These are phyloP conservation scores for Middelhovenomyces tepae DNA, from an alignment of 805 yeast genomes.

Conservation along the genomic window DNA sequence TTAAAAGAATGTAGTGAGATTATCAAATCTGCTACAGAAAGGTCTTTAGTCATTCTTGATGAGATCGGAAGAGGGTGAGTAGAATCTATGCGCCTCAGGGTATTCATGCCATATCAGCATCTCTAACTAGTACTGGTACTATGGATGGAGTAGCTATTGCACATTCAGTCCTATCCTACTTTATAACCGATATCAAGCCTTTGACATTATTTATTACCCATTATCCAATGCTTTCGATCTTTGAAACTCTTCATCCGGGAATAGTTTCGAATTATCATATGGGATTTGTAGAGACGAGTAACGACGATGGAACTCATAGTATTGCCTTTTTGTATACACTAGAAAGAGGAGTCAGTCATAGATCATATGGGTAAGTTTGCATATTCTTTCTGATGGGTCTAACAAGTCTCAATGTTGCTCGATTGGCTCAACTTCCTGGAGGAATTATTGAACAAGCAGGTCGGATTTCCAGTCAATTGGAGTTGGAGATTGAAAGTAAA, in stretches of 20 bases:
- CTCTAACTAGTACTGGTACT: slow-evolving; percentile 56
- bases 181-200: slow-evolving; percentile 38
- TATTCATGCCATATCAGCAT: too few species aligned
- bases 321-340: slow-evolving; percentile 47
- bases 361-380: slow-evolving; percentile 78
- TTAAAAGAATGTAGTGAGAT: slow-evolving; percentile 58
- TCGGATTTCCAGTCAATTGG: slow-evolving; percentile 20
- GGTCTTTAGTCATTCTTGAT: slow-evolving; percentile 58
- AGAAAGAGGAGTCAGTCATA: slow-evolving; percentile 41
- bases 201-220: slow-evolving; percentile 77
- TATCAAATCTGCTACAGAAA: slow-evolving; percentile 38
- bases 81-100: too few species aligned
- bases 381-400: too few species aligned
- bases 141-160: slow-evolving; percentile 80
- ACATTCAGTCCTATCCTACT: slow-evolving; percentile 55
- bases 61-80: slow-evolving; percentile 81
- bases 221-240: slow-evolving; percentile 54
- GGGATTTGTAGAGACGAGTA: slow-evolving; percentile 42
- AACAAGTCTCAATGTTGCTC: slow-evolving; percentile 84
- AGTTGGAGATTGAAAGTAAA: slow-evolving; percentile 11
- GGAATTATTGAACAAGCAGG: slow-evolving; percentile 19
- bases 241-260: slow-evolving; percentile 34
- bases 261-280: slow-evolving; percentile 57
- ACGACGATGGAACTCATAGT: slow-evolving; percentile 30
- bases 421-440: slow-evolving; percentile 48